Evolutionary conservation across 2,329 filamentous ascomycete species (phyloP).

Genomic region (Ascocoryne sarcoides): DNA sequence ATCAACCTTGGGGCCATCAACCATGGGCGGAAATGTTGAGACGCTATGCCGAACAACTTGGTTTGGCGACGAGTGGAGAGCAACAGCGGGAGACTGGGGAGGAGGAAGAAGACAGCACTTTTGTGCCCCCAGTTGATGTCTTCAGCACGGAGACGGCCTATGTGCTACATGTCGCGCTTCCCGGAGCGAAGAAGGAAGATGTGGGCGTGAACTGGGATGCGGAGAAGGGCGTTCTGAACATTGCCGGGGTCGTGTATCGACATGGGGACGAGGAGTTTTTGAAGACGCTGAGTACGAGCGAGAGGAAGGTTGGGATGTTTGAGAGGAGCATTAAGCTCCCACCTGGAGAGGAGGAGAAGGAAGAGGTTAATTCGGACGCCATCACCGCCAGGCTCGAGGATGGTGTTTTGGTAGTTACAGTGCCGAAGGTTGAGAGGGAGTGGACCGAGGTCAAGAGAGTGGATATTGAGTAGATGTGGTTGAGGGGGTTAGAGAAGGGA

Average conservation of each 20-base stretch:
- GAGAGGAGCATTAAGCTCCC: constrained; percentile 59
- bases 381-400: constrained; percentile 74
- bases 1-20: constrained; percentile 20
- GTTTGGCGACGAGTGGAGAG: constrained; percentile 8
- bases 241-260: constrained; percentile 66
- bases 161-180: constrained; percentile 63
- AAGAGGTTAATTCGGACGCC: constrained; percentile 54
- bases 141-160: constrained; percentile 60
- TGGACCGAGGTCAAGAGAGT: constrained; percentile 56
- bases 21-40: constrained; percentile 23
- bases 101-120: constrained; percentile 32
- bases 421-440: constrained; percentile 63
- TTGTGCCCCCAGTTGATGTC: constrained; percentile 62
- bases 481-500: not conserved
- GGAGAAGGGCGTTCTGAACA: constrained; percentile 53
- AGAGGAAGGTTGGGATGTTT: constrained; percentile 67
- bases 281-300: constrained; percentile 48
- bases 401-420: constrained; percentile 65
- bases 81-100: constrained; percentile 15
- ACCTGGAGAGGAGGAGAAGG: constrained; percentile 42
- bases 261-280: constrained; percentile 62
- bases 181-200: constrained; percentile 72
- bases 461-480: constrained; percentile 37
- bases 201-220: constrained; percentile 68
- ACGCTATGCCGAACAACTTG: constrained; percentile 19